Evolutionary conservation across 176 grass and related monocot genomes (phyloP).

Genomic region (Chrysopogon serrulatus): DNA sequence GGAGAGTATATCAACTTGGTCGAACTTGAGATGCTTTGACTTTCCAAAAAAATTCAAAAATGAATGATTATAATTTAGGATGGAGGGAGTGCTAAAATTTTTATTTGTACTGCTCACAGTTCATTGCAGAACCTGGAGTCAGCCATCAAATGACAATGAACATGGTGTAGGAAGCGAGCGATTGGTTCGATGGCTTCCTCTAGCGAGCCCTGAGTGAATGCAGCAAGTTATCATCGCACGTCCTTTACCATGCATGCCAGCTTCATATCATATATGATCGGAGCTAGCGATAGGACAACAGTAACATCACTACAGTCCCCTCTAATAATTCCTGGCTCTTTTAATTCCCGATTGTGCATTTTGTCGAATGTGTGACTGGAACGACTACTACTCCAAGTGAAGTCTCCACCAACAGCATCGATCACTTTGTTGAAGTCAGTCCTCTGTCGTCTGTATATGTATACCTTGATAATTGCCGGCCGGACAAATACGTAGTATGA

Average conservation of each 20-base stretch:
- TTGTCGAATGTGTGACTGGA: neutral
- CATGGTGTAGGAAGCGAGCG: conserved; percentile 75
- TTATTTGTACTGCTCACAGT: conserved; percentile 27
- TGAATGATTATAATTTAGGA: too few relatives aligned
- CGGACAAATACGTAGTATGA: neutral
- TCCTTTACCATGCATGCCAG: neutral
- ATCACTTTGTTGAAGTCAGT: neutral
- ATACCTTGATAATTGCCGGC: neutral
- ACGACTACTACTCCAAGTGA: neutral
- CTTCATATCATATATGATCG: too few relatives aligned
- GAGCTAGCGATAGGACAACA: neutral
- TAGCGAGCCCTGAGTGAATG: neutral
- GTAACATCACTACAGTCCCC: neutral
- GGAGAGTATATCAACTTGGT: too few relatives aligned
- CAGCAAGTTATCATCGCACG: neutral
- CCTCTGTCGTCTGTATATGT: neutral
- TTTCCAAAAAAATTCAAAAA: too few relatives aligned
- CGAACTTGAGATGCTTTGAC: too few relatives aligned
- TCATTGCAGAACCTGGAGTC: conserved; percentile 52
- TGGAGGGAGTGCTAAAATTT: too few relatives aligned
- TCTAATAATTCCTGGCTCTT: neutral
- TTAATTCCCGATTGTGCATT: neutral
- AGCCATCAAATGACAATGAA: conserved; percentile 38
- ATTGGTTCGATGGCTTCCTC: conserved; percentile 73
- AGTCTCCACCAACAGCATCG: neutral